A percentile compares a stretch with the other conserved stretches of the same genome.
Evolutionary conservation across 768 basidiomycete genomes (phyloP).

Genomic region (Phlebiopsis flavidoalba): DNA sequence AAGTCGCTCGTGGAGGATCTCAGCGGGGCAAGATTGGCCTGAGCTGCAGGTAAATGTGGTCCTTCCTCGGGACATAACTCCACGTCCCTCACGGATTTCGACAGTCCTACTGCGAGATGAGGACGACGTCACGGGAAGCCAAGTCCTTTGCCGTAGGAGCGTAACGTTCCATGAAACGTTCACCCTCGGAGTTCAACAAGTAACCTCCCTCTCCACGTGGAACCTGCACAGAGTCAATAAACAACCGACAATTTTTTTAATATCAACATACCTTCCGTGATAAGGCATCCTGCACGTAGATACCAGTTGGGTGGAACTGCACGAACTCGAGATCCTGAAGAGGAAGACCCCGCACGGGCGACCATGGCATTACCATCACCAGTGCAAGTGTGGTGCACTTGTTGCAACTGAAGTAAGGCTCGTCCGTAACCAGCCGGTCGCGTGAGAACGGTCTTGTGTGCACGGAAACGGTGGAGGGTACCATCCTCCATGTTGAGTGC

Average conservation of each 20-base stretch:
- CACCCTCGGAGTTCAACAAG: slow-evolving; percentile 95
- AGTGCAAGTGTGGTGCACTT: slow-evolving; percentile 96
- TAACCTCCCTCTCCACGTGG: slow-evolving; percentile 99
- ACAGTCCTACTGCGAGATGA: slow-evolving; percentile 99
- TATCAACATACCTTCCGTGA: slow-evolving; percentile 77
- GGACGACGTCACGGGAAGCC: slow-evolving; percentile 97
- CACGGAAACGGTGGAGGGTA: slow-evolving; percentile 95
- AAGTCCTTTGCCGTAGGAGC: slow-evolving; percentile 99
- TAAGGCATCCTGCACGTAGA: slow-evolving; percentile 98
- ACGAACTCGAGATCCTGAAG: slow-evolving; percentile 98
- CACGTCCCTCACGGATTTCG: slow-evolving; percentile 97
- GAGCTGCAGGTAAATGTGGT: slow-evolving; percentile 94
- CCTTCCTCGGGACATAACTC: slow-evolving; percentile 98
- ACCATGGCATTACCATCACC: slow-evolving; percentile 99
- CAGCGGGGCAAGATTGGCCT: slow-evolving; percentile 95
- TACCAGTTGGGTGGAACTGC: slow-evolving; percentile 99
- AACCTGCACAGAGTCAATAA: slow-evolving; percentile 47
- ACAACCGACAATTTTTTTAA: not conserved
- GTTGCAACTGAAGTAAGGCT: slow-evolving; percentile 98
- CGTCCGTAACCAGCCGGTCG: slow-evolving; percentile 94
- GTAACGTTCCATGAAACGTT: slow-evolving; percentile 99
- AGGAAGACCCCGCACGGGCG: slow-evolving; percentile 89
- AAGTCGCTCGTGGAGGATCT: slow-evolving; percentile 91
- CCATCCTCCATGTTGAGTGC: slow-evolving; percentile 99
- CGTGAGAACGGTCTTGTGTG: slow-evolving; percentile 97